Evolutionary conservation across 2,329 filamentous ascomycete genomes (phyloP).

Genomic region (Apiospora kogelbergensis): DNA sequence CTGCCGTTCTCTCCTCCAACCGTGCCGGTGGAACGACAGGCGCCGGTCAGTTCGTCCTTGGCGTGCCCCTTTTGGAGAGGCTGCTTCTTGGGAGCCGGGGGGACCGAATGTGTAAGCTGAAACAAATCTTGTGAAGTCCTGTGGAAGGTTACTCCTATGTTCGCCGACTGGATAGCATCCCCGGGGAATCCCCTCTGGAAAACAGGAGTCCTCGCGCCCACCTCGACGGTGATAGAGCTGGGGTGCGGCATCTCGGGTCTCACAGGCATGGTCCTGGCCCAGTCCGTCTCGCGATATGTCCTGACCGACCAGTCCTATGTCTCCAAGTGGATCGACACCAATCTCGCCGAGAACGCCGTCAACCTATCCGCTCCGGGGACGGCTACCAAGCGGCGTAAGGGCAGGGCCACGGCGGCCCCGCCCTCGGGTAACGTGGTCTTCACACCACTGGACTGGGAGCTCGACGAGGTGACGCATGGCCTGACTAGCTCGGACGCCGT

Average conservation of each 20-base stretch:
- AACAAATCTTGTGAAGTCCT: slow-evolving; percentile 55
- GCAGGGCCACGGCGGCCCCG: slow-evolving; percentile 17
- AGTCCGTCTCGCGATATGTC: slow-evolving; percentile 63
- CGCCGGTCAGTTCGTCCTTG: slow-evolving; percentile 47
- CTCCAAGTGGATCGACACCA: slow-evolving; percentile 71
- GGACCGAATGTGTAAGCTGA: neutral
- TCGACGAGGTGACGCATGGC: slow-evolving; percentile 48
- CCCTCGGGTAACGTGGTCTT: slow-evolving; percentile 49
- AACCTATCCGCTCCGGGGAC: slow-evolving; percentile 11
- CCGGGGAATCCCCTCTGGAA: slow-evolving; percentile 63
- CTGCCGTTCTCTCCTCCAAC: slow-evolving; percentile 74
- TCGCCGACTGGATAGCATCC: slow-evolving; percentile 77
- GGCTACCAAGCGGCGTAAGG: slow-evolving; percentile 18
- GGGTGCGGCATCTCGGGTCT: slow-evolving; percentile 87
- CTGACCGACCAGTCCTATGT: slow-evolving; percentile 91
- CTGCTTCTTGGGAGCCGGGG: too few species aligned
- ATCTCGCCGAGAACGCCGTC: slow-evolving; percentile 64
- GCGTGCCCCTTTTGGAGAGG: neutral
- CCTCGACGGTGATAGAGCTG: slow-evolving; percentile 72
- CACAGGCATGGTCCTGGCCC: slow-evolving; percentile 67
- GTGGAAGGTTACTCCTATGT: slow-evolving; percentile 85
- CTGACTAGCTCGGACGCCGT: slow-evolving; percentile 36
- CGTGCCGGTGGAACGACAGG: slow-evolving; percentile 73
- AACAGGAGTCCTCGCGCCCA: slow-evolving; percentile 48
- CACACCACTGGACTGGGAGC: slow-evolving; percentile 80